Percentiles rank a stretch among this genome's conserved stretches.
These are phyloP conservation scores for Naganishia friedmannii DNA, from an alignment of 768 basidiomycete species.

Conservation along the genomic window DNA sequence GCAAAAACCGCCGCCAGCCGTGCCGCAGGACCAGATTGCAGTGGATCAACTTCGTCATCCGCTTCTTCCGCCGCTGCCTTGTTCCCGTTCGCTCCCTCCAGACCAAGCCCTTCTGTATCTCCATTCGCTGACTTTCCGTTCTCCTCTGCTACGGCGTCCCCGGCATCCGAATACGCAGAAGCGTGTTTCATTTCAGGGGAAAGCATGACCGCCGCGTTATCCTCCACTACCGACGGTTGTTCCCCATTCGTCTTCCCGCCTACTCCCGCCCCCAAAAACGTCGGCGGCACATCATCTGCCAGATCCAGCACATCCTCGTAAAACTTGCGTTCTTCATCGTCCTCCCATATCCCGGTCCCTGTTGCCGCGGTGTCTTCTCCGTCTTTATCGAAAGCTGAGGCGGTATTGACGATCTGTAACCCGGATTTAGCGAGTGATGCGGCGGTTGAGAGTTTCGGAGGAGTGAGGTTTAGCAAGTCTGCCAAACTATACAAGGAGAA, in stretches of 20 bases:
- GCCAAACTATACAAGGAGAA: conserved; percentile 62
- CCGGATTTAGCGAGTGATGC: conserved; percentile 56
- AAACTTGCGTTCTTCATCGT: conserved; percentile 91
- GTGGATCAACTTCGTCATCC: conserved; percentile 59
- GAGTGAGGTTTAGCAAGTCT: conserved; percentile 76
- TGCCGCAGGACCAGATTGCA: conserved; percentile 84
- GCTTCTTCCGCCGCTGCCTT: conserved; percentile 32
- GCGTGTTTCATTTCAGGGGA: conserved; percentile 28
- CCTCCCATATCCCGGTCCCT: conserved; percentile 88
- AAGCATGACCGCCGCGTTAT: neutral
- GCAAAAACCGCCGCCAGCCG: conserved; percentile 84
- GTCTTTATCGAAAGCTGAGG: conserved; percentile 53
- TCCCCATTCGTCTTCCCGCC: conserved; percentile 55
- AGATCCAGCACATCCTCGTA: conserved; percentile 90
- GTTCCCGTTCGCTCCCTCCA: conserved; percentile 13
- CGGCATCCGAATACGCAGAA: conserved; percentile 12
- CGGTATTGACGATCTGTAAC: conserved; percentile 51
- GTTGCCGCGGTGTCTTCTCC: conserved; percentile 61
- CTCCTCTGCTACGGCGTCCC: conserved; percentile 41
- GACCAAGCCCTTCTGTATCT: conserved; percentile 20
- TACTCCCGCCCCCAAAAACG: conserved; percentile 69
- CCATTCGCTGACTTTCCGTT: neutral
- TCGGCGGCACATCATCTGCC: conserved; percentile 84
- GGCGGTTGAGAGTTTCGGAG: conserved; percentile 77
- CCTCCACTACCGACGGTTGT: conserved; percentile 16